These are phyloP conservation scores for Haplosporangium sp. DNA, from an alignment of 371 early-diverging fungal genomes.

Conservation along the genomic window DNA sequence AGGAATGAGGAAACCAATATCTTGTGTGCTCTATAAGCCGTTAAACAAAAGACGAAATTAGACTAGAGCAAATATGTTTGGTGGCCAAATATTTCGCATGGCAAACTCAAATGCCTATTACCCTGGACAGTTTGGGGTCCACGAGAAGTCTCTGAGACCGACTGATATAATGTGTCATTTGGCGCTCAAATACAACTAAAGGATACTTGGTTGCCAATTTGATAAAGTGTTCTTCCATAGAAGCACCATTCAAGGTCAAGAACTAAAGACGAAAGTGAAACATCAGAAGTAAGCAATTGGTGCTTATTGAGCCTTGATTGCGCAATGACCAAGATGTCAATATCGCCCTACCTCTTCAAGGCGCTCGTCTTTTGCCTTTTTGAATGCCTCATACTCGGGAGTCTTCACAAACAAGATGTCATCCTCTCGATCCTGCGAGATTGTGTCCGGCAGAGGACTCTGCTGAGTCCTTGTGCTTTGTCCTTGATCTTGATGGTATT, in stretches of 20 bases:
- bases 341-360: slow-evolving; percentile 40
- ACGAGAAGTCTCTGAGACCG: slow-evolving; percentile 44
- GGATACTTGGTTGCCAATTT: slow-evolving; percentile 64
- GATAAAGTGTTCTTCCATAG: slow-evolving; percentile 61
- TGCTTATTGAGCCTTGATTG: no score
- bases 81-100: no score
- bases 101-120: slow-evolving; percentile 8
- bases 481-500: slow-evolving; percentile 6
- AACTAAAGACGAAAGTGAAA: slow-evolving; percentile 46
- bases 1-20: slow-evolving; percentile 40
- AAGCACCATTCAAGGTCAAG: slow-evolving; percentile 51
- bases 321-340: no score
- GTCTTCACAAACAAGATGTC: slow-evolving; percentile 45
- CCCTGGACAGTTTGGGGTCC: slow-evolving; percentile 49
- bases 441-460: slow-evolving; percentile 5
- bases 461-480: slow-evolving; percentile 9
- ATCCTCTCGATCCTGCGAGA: slow-evolving; percentile 28
- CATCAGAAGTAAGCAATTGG: background rate
- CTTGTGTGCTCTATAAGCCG: slow-evolving; percentile 22
- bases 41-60: background rate
- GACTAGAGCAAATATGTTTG: background rate
- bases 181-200: slow-evolving; percentile 49
- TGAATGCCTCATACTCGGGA: slow-evolving; percentile 45
- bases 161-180: slow-evolving; percentile 52
- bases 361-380: slow-evolving; percentile 45